Evolutionary conservation across 2,329 filamentous ascomycete species (phyloP).

Genomic region (Nemania bipapillata): DNA sequence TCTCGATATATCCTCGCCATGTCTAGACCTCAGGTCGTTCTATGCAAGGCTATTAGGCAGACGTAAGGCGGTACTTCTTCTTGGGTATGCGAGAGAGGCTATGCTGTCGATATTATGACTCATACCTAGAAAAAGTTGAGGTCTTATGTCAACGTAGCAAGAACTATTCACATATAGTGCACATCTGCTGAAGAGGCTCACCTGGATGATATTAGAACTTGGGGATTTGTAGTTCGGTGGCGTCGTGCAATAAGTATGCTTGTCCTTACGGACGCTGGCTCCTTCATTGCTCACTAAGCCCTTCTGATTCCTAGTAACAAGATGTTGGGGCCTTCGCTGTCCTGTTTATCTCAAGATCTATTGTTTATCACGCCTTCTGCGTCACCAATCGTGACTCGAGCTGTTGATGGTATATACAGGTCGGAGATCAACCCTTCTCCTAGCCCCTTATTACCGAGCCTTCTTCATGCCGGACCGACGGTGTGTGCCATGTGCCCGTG

Average conservation of each 20-base stretch:
- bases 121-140: background rate
- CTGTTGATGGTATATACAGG: conserved; percentile 49
- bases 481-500: conserved; percentile 36
- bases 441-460: conserved; percentile 42
- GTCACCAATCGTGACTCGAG: conserved; percentile 38
- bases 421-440: conserved; percentile 37
- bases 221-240: background rate
- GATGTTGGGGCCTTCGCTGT: background rate
- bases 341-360: conserved; percentile 31
- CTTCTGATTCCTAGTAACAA: background rate
- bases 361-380: conserved; percentile 45
- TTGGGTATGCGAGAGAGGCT: no score
- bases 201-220: background rate
- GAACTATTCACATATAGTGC: background rate
- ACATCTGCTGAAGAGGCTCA: background rate
- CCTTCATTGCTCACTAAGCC: background rate
- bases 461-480: conserved; percentile 23
- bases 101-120: background rate
- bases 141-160: background rate
- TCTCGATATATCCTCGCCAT: no score
- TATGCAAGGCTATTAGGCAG: background rate
- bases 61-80: background rate
- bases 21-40: background rate
- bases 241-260: background rate
- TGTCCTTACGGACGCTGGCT: background rate